phyloP scores from a whole-genome alignment of 225 moss, liverwort and hornwort genomes.

The Rhytidiadelphus loreus region DNA sequence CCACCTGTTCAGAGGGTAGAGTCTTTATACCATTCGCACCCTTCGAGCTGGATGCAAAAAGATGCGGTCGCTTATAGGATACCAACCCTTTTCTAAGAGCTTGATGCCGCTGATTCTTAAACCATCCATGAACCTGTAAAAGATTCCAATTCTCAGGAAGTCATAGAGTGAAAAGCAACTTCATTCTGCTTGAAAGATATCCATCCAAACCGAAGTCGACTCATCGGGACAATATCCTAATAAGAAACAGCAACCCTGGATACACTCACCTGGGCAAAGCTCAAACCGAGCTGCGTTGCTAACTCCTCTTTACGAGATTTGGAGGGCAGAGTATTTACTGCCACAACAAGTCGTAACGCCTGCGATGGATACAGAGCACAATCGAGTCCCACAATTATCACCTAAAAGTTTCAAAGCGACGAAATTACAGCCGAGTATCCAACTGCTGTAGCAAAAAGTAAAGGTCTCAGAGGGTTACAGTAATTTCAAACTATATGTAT shows the following conservation, averaged over 20 bases:
- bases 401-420: not conserved
- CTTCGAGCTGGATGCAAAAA: constrained; percentile 21
- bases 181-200: not conserved
- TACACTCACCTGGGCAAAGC: constrained; percentile 35
- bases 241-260: not conserved
- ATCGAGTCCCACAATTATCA: not conserved
- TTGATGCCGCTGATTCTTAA: constrained; percentile 46
- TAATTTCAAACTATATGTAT: not conserved
- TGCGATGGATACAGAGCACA: constrained; percentile 1
- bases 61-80: constrained; percentile 21
- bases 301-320: constrained; percentile 48
- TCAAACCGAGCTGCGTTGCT: constrained; percentile 37
- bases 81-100: constrained; percentile 43
- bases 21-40: not conserved
- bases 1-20: not conserved
- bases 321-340: constrained; percentile 29
- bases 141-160: not conserved
- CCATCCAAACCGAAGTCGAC: not conserved
- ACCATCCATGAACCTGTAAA: constrained; percentile 48
- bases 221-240: not conserved
- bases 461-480: not conserved
- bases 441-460: not conserved
- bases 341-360: constrained; percentile 33
- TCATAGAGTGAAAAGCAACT: not conserved
- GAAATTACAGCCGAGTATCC: not conserved